Evolutionary conservation across 768 basidiomycete species (phyloP).

Genomic region (Sarcomyxa edulis): DNA sequence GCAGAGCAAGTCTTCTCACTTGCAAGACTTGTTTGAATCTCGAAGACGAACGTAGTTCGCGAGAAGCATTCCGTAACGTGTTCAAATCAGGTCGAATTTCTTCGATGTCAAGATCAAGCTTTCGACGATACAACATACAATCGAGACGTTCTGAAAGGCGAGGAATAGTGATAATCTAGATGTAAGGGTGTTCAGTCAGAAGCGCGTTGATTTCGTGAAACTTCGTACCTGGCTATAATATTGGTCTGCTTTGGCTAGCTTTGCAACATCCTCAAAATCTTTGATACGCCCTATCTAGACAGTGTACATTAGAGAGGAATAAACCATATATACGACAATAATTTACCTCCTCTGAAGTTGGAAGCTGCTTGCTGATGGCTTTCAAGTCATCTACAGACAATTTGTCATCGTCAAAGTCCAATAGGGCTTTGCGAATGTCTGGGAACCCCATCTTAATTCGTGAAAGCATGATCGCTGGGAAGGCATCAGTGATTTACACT

Average conservation of each 20-base stretch:
- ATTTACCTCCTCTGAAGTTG: constrained; percentile 76
- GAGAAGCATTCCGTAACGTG: constrained; percentile 63
- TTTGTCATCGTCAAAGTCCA: constrained; percentile 64
- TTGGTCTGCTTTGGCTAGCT: constrained; percentile 79
- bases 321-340: background rate
- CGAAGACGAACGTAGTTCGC: constrained; percentile 57
- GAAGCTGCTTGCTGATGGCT: constrained; percentile 68
- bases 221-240: constrained; percentile 67
- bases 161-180: constrained; percentile 74
- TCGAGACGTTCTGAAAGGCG: constrained; percentile 68
- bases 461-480: constrained; percentile 77
- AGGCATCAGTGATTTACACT: constrained; percentile 4
- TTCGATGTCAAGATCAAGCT: constrained; percentile 75
- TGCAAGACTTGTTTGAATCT: constrained; percentile 69
- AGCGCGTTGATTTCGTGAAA: background rate
- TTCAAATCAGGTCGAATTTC: constrained; percentile 82
- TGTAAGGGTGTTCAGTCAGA: constrained; percentile 5
- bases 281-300: constrained; percentile 57
- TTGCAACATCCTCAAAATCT: constrained; percentile 65
- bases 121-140: constrained; percentile 81
- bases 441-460: constrained; percentile 61
- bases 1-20: constrained; percentile 28
- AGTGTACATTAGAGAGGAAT: background rate
- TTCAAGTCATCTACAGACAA: constrained; percentile 74
- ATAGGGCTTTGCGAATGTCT: constrained; percentile 65